A percentile compares a stretch with the other conserved stretches of the same genome.
These are phyloP conservation scores for Yarrowia porcina DNA, from an alignment of 805 yeast species.

Conservation along the genomic window DNA sequence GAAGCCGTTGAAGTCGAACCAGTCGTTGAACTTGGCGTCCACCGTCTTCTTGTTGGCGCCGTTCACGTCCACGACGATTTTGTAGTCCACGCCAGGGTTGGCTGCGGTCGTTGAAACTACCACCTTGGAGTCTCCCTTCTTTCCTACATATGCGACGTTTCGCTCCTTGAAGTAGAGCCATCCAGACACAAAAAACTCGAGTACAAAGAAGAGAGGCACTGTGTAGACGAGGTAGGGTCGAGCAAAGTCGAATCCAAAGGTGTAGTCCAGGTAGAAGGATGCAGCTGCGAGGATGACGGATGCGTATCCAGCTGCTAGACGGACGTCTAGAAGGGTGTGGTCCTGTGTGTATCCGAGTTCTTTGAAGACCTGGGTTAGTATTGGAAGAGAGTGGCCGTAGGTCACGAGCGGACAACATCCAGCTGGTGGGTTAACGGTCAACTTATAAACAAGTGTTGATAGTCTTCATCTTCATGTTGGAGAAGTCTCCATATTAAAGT, in stretches of 20 bases:
- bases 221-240: slow-evolving; percentile 34
- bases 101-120: slow-evolving; percentile 25
- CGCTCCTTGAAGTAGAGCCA: slow-evolving; percentile 35
- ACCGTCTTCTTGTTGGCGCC: slow-evolving; percentile 23
- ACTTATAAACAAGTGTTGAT: too few species aligned
- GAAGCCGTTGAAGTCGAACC: slow-evolving; percentile 33
- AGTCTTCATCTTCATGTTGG: too few species aligned
- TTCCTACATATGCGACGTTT: slow-evolving; percentile 35
- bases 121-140: slow-evolving; percentile 28
- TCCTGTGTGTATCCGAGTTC: slow-evolving; percentile 34
- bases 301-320: slow-evolving; percentile 36
- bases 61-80: slow-evolving; percentile 28
- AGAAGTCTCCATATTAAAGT: too few species aligned
- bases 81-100: slow-evolving; percentile 30
- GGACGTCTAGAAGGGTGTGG: slow-evolving; percentile 32
- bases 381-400: too few species aligned
- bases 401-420: not conserved
- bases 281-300: slow-evolving; percentile 36
- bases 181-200: slow-evolving; percentile 31
- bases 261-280: slow-evolving; percentile 34
- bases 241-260: slow-evolving; percentile 36
- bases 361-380: slow-evolving; percentile 27
- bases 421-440: too few species aligned
- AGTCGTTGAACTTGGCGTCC: slow-evolving; percentile 29
- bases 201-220: slow-evolving; percentile 34